These are phyloP conservation scores for Talaromyces thailandensis DNA, from an alignment of 495 filamentous ascomycete genomes.

Conservation along the genomic window DNA sequence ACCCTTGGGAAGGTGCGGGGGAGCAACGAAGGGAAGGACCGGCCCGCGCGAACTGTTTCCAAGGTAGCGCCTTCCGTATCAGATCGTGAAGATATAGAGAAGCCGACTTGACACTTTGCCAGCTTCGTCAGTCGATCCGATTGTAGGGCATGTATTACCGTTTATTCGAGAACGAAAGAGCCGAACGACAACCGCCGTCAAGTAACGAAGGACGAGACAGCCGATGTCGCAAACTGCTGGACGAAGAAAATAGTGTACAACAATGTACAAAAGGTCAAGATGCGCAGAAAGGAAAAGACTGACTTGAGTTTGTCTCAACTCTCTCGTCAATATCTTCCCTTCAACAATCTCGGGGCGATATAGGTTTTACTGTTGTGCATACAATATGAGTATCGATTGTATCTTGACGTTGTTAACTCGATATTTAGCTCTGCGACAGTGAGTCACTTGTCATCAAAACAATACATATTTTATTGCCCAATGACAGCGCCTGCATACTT, in stretches of 20 bases:
- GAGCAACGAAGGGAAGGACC: constrained; percentile 1
- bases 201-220: not conserved
- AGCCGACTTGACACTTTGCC: not conserved
- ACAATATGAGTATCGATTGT: not conserved
- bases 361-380: not conserved
- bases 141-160: too few species aligned
- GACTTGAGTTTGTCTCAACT: not conserved
- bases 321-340: not conserved
- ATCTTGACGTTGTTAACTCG: not conserved
- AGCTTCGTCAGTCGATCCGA: not conserved
- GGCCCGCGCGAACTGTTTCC: constrained; percentile 1
- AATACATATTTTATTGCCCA: not conserved
- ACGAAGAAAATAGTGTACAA: not conserved
- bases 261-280: not conserved
- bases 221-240: not conserved
- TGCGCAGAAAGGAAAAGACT: not conserved
- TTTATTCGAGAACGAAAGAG: not conserved
- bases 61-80: constrained; percentile 1
- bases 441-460: not conserved
- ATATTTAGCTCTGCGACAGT: not conserved
- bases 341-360: not conserved
- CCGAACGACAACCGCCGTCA: not conserved
- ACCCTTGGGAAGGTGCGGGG: not conserved
- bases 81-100: not conserved
- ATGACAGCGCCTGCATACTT: not conserved